Evolutionary conservation across 768 basidiomycete genomes (phyloP).

Genomic region (Lentinus tigrinus): DNA sequence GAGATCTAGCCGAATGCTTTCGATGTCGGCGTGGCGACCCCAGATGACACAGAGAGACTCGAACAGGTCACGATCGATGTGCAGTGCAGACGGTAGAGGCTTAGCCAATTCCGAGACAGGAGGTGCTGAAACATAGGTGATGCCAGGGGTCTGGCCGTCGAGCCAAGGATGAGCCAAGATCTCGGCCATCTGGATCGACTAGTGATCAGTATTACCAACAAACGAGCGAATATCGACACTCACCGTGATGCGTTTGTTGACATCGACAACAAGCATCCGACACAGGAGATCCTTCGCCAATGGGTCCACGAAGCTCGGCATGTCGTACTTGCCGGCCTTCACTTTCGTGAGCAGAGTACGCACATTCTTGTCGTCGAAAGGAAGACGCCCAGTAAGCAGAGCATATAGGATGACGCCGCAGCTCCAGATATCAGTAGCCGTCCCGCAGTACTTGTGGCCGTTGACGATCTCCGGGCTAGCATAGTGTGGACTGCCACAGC

Average conservation of each 20-base stretch:
- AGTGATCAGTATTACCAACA: background rate
- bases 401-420: slow-evolving; percentile 93
- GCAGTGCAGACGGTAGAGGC: slow-evolving; percentile 63
- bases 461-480: slow-evolving; percentile 96
- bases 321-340: slow-evolving; percentile 79
- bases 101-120: slow-evolving; percentile 53
- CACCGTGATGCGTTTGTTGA: slow-evolving; percentile 77
- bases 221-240: slow-evolving; percentile 22
- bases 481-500: slow-evolving; percentile 96
- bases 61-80: slow-evolving; percentile 77
- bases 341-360: slow-evolving; percentile 79
- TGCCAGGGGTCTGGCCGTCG: slow-evolving; percentile 47
- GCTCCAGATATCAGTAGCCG: slow-evolving; percentile 94
- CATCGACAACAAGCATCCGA: slow-evolving; percentile 89
- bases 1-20: slow-evolving; percentile 61
- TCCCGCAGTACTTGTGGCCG: slow-evolving; percentile 84
- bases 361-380: slow-evolving; percentile 91
- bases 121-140: slow-evolving; percentile 41
- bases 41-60: slow-evolving; percentile 80
- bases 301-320: slow-evolving; percentile 80
- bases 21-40: slow-evolving; percentile 67
- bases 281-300: slow-evolving; percentile 80
- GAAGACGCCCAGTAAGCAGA: slow-evolving; percentile 84
- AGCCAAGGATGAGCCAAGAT: slow-evolving; percentile 89
- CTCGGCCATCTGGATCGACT: slow-evolving; percentile 66